Evolutionary conservation across 352 stramenopile genomes (phyloP).

Genomic region (Pythium aquatile): DNA sequence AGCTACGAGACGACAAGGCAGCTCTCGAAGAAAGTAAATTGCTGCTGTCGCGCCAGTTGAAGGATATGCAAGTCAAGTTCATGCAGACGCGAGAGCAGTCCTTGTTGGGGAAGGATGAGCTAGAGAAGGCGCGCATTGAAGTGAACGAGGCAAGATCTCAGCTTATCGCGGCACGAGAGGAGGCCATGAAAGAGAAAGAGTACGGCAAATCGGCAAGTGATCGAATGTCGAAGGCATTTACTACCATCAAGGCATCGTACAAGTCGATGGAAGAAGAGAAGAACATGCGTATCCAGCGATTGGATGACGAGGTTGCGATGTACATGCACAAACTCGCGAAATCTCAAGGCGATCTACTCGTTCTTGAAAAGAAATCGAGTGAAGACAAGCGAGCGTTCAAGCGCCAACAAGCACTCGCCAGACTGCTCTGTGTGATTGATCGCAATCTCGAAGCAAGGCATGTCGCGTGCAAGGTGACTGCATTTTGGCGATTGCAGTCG

Average conservation of each 20-base stretch:
- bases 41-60: constrained; percentile 48
- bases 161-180: constrained; percentile 45
- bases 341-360: constrained; percentile 53
- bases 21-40: constrained; percentile 53
- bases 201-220: constrained; percentile 51
- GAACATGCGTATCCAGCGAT: constrained; percentile 40
- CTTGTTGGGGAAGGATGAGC: constrained; percentile 58
- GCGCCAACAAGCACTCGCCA: constrained; percentile 32
- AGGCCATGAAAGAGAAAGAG: constrained; percentile 53
- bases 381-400: constrained; percentile 31
- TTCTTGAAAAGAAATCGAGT: constrained; percentile 47
- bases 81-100: constrained; percentile 52
- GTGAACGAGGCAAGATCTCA: constrained; percentile 45
- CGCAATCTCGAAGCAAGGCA: constrained; percentile 23
- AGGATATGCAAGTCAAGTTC: constrained; percentile 62
- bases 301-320: constrained; percentile 46
- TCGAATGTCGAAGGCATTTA: constrained; percentile 54
- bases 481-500: constrained; percentile 29
- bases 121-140: constrained; percentile 55
- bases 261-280: constrained; percentile 70
- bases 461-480: constrained; percentile 24
- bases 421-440: constrained; percentile 29
- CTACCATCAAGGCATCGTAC: constrained; percentile 57
- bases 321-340: constrained; percentile 59
- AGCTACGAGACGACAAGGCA: constrained; percentile 34